Conservation (phyloP, 164 flowering plant genomes). For the Aristolochia fimbriata region DNA sequence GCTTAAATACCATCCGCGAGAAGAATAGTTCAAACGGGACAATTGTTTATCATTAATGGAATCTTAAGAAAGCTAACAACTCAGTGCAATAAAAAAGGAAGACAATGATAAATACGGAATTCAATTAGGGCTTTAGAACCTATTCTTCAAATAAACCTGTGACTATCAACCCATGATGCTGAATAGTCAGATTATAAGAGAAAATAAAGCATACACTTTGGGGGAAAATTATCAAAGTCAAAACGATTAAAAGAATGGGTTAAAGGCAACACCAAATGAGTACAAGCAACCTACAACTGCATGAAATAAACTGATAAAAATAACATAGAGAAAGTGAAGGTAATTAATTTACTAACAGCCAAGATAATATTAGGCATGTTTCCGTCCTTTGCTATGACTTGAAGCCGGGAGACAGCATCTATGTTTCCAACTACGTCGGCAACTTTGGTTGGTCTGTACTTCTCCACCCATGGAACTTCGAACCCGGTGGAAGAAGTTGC, state of each 20-base stretch:
- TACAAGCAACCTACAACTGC: not conserved
- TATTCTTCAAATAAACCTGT: too few relatives aligned
- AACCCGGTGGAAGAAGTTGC: slow-evolving; percentile 28
- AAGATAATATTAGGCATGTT: slow-evolving; percentile 94
- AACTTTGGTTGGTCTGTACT: slow-evolving; percentile 63
- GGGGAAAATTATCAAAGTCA: too few relatives aligned
- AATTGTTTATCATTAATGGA: too few relatives aligned
- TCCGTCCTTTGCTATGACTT: slow-evolving; percentile 79
- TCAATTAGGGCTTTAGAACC: too few relatives aligned
- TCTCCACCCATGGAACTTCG: slow-evolving; percentile 82
- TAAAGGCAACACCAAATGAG: not conserved
- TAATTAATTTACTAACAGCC: slow-evolving; percentile 25
- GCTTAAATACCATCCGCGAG: not conserved
- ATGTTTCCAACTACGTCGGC: slow-evolving; percentile 70
- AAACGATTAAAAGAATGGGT: too few relatives aligned
- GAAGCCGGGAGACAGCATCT: slow-evolving; percentile 67
- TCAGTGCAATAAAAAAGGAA: too few relatives aligned
- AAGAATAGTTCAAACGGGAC: too few relatives aligned
- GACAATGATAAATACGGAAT: too few relatives aligned
- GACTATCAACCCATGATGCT: too few relatives aligned
- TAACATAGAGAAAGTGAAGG: not conserved
- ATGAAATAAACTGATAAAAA: not conserved
- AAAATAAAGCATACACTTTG: too few relatives aligned
- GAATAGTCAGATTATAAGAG: too few relatives aligned
- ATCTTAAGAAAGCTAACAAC: too few relatives aligned